Evolutionary conservation across 2,329 filamentous ascomycete genomes (phyloP), one percentile per base, ranked within the genome.

Genomic region (Sporothrix inflata): DNA sequence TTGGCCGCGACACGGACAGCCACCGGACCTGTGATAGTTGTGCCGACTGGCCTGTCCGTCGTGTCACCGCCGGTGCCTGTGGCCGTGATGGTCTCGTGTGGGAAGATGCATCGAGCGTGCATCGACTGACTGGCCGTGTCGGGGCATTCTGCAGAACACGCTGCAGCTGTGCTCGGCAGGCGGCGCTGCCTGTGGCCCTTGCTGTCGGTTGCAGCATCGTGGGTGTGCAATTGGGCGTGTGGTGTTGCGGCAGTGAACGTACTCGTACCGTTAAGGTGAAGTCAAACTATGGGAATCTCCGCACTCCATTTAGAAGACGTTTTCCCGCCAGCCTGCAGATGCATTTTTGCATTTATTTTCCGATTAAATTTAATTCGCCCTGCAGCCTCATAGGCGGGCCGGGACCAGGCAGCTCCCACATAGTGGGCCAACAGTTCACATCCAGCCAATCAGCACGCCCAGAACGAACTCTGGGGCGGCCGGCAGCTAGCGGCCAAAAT

Each of bases 131-230:
- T 4, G 71, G 4, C 57, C 38, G 57, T 9, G 49, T 14, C 47
- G 38, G 57, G 1, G 27, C 47, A 14, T 14, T 66, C 38, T 42
- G 49, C 67, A 66, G 55, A 8, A 38, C 47, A 16, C 71, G 63
- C 55, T 55, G 71, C 65, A 72, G 14, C 57, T 63, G 67, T 27
- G 60, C 68, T 45, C 70, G 38, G n/a, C 42, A 66, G 19, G 49
- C 70, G 2, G 69, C 47, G 8, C 70, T 27, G 68, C 73, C 51
- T 0, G 73, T 72, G n/a, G 69, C 65, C 65, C 73, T 72, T 27
- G 71, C 51, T 66, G 72, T 73, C 5, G 70, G 55, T 9, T 69
- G 68, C 34, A 75, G 60, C 74, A 74, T 75, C 61, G 40, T 51
- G 24, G 16, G 14, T 21, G 19, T 9, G 2, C n/a, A 34, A 34